Conservation (phyloP, 331 rosid genomes). For the Quercus lobata region DNA sequence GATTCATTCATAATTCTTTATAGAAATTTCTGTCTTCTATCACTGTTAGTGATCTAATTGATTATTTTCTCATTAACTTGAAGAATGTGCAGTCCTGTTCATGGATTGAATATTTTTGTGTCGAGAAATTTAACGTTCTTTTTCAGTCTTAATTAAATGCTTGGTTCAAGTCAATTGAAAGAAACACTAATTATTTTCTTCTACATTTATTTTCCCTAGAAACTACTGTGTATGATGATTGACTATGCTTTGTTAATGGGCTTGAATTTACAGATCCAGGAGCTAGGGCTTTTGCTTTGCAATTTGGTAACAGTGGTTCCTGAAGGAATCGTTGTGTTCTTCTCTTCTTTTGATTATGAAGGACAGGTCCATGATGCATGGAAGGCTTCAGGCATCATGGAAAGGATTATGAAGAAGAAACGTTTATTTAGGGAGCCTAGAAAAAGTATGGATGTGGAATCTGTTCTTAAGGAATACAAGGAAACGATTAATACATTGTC, state of each 20-base stretch:
- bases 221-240: slow-evolving; percentile 1
- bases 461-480: slow-evolving; percentile 73
- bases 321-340: slow-evolving; percentile 88
- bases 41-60: background rate
- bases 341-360: slow-evolving; percentile 94
- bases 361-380: slow-evolving; percentile 64
- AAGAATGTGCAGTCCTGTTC: background rate
- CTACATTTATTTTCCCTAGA: background rate
- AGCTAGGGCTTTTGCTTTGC: slow-evolving; percentile 78
- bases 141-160: background rate
- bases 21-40: background rate
- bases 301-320: slow-evolving; percentile 75
- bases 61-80: background rate
- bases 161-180: background rate
- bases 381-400: slow-evolving; percentile 76
- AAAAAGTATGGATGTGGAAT: slow-evolving; percentile 73
- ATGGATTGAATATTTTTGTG: background rate
- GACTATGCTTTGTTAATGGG: slow-evolving; percentile 22
- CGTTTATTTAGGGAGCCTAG: slow-evolving; percentile 85
- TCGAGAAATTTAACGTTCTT: background rate
- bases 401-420: slow-evolving; percentile 76
- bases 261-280: slow-evolving; percentile 59
- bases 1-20: slow-evolving; percentile 9
- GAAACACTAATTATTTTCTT: slow-evolving; percentile 4
- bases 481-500: slow-evolving; percentile 49